These are phyloP conservation scores for Pichia exigua DNA, from an alignment of 805 yeast genomes.

Conservation along the genomic window DNA sequence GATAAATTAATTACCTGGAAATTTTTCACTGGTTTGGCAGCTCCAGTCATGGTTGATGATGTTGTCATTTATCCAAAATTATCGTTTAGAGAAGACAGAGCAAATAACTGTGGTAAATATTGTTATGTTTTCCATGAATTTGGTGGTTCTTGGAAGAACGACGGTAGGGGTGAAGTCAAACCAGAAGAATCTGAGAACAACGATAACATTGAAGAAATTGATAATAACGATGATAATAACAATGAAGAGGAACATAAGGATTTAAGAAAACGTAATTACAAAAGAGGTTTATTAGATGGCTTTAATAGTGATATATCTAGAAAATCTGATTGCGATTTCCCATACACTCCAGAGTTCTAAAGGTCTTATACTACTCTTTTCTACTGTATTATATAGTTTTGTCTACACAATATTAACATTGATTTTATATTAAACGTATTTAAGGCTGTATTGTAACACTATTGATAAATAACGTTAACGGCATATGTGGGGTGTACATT, in stretches of 20 bases:
- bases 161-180: conserved; percentile 30
- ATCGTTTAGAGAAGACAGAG: conserved; percentile 28
- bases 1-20: conserved; percentile 26
- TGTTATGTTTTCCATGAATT: conserved; percentile 29
- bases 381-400: not conserved
- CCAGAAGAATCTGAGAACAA: conserved; percentile 17
- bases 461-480: too few species aligned
- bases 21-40: conserved; percentile 27
- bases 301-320: not conserved
- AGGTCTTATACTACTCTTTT: not conserved
- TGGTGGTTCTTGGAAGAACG: conserved; percentile 32
- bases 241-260: not conserved
- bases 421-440: not conserved
- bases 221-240: not conserved
- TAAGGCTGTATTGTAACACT: too few species aligned
- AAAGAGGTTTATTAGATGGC: not conserved
- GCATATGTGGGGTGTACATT: not conserved
- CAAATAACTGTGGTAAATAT: conserved; percentile 29
- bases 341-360: conserved; percentile 1
- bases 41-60: conserved; percentile 30
- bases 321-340: conserved; percentile 2
- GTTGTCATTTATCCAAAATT: conserved; percentile 29
- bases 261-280: not conserved
- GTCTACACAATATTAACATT: not conserved
- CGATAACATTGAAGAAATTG: conserved; percentile 3